Conservation (phyloP, 2,329 filamentous ascomycete genomes). For the Neopestalotiopsis sp. region DNA sequence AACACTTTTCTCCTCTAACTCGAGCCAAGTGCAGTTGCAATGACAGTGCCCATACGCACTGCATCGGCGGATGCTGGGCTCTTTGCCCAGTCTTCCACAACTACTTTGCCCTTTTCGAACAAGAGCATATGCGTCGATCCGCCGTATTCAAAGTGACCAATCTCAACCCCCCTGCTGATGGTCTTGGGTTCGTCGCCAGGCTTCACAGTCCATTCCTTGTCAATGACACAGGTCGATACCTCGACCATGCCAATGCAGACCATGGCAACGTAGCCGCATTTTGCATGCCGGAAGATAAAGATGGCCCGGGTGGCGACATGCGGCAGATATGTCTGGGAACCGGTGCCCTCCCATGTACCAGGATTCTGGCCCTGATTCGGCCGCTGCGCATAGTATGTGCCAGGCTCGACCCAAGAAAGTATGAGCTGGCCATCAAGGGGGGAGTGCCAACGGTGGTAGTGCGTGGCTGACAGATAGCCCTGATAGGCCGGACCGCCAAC, state of each 20-base stretch:
- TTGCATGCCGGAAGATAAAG: background rate
- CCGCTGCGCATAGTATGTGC: background rate
- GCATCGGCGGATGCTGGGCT: background rate
- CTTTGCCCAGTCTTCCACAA: background rate
- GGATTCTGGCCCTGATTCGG: background rate
- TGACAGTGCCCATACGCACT: background rate
- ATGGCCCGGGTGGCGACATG: background rate
- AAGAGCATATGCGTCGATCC: background rate
- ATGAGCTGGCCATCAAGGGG: background rate
- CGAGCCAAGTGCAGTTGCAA: background rate
- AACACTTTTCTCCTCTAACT: background rate
- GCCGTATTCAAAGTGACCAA: background rate
- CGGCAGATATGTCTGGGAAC: background rate
- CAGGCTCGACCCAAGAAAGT: background rate
- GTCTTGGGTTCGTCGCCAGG: background rate
- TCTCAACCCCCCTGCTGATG: background rate
- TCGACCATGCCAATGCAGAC: background rate
- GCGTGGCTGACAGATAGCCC: background rate
- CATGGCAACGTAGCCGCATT: conserved; percentile 1
- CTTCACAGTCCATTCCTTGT: background rate
- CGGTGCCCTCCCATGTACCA: background rate
- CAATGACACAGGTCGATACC: background rate
- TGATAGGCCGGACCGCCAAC: background rate
- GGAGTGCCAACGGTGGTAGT: background rate
- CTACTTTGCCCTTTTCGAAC: background rate